phyloP scores from a whole-genome alignment of 352 stramenopile genomes.

The Phytopythium kandeliae region DNA sequence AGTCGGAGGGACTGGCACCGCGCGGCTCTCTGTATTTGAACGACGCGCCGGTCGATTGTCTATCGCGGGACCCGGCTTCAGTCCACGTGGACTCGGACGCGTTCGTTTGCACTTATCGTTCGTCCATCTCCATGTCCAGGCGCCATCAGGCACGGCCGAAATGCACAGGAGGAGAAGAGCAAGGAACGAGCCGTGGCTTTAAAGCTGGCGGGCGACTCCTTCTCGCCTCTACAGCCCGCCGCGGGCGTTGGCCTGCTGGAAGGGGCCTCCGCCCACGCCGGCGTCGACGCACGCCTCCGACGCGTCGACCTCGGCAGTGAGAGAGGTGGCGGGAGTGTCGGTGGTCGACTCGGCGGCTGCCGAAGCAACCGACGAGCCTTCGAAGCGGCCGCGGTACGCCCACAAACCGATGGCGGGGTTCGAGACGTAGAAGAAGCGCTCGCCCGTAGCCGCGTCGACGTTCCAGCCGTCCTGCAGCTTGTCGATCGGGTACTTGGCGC shows the following conservation, averaged over 20 bases:
- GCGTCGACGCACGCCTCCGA: slow-evolving; percentile 55
- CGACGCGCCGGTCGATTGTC: neutral
- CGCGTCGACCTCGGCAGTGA: slow-evolving; percentile 34
- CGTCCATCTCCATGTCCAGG: too few relatives aligned
- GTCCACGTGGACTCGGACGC: too few relatives aligned
- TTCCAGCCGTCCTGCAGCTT: slow-evolving; percentile 94
- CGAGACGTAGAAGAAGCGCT: slow-evolving; percentile 96
- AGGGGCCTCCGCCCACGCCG: slow-evolving; percentile 74
- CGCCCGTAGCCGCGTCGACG: slow-evolving; percentile 52
- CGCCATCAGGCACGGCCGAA: too few relatives aligned
- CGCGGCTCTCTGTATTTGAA: neutral
- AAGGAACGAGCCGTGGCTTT: too few relatives aligned
- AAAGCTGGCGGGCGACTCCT: too few relatives aligned
- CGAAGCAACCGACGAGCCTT: slow-evolving; percentile 31
- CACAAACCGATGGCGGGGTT: slow-evolving; percentile 96
- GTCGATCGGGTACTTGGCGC: slow-evolving; percentile 72
- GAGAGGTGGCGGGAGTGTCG: slow-evolving; percentile 9
- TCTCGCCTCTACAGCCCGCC: too few relatives aligned
- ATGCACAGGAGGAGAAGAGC: too few relatives aligned
- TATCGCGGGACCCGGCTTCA: too few relatives aligned
- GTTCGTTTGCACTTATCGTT: too few relatives aligned
- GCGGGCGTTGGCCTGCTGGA: slow-evolving; percentile 22
- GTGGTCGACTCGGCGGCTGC: slow-evolving; percentile 2
- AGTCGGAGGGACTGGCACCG: neutral
- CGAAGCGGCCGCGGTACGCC: slow-evolving; percentile 86